Base-by-base conservation (phyloP, 768 basidiomycete species). In the Asterophora lycoperdoides region DNA sequence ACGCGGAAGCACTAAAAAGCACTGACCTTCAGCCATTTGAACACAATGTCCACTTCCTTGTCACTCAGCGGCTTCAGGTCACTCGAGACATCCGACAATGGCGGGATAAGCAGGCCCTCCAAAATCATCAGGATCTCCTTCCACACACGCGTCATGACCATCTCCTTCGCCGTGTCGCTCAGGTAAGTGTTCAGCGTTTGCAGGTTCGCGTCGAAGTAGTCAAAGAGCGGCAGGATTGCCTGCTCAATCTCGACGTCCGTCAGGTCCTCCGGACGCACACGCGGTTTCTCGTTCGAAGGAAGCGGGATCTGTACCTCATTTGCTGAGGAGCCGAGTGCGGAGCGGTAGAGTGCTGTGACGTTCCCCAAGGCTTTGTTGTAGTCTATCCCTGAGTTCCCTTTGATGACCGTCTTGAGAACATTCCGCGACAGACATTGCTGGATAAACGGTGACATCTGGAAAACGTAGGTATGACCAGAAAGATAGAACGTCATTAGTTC, bases 21-120 rank as follows among this genome's bases (percentile, higher is more conserved):
- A 14, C 48, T 23, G 23, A 89, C 93, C 83, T 93, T 94, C 46
- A 98, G 65, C 92, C 96, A 97, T 64, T 93, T 95, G 73, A 97
- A 92, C n/a, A 94, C 95, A 51, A 97, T 86, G 63, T 98, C 96
- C 32, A 98, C 89, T 69, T 97, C 96, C 68, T 95, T 94, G 60
- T 98, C 96, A 20, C 78, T 84, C 62, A 99, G 65, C 1, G 93
- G 86, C 57, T 89, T 87, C 91, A 98, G 86, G 46, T 93, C 89
- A 37, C 92, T 92, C 8, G 85, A 74, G 14, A 79, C 69, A 52
- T 95, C 91, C 5, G 87, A 89, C 48, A 99, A 67, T 2, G 94
- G 89, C 3, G 96, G 96, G 13, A 98, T 84, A 52, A 98, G 78
- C 56, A 98, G 68, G 8, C 82, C 84, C 62, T 97, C 96, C 48